These are phyloP conservation scores for Leptographium radiaticola DNA, from an alignment of 2,329 filamentous ascomycete genomes.

Conservation along the genomic window DNA sequence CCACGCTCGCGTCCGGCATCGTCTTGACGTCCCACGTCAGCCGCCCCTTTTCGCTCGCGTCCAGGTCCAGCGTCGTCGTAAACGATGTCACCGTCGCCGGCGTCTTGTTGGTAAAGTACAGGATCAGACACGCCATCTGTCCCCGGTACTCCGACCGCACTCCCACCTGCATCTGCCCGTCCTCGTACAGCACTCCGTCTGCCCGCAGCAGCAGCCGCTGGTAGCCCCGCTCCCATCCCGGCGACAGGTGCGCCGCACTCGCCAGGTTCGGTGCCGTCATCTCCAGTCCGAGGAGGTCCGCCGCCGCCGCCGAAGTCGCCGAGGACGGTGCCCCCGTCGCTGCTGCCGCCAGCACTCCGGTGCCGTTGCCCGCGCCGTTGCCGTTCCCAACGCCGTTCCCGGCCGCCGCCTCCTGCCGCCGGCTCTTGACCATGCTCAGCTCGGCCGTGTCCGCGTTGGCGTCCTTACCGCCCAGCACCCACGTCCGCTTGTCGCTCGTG, in stretches of 20 bases:
- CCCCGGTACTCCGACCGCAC: conserved; percentile 86
- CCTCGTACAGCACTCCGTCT: conserved; percentile 88
- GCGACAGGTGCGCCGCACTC: conserved; percentile 81
- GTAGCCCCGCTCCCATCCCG: conserved; percentile 87
- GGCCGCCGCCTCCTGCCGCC: conserved; percentile 28
- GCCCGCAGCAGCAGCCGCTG: conserved; percentile 65
- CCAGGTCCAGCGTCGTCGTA: conserved; percentile 84
- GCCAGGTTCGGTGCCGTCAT: conserved; percentile 73
- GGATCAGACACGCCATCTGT: conserved; percentile 88
- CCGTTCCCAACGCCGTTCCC: not conserved
- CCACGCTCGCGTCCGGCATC: conserved; percentile 71
- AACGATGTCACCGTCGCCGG: conserved; percentile 76
- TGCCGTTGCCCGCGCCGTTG: not conserved
- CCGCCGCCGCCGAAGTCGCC: conserved; percentile 27
- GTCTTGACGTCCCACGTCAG: conserved; percentile 80
- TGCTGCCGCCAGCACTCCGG: not conserved
- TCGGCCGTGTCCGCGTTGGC: conserved; percentile 74
- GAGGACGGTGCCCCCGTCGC: not conserved
- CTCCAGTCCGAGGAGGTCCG: conserved; percentile 73
- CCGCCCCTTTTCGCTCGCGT: conserved; percentile 47
- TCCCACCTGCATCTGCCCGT: conserved; percentile 85
- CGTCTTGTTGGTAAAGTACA: conserved; percentile 94
- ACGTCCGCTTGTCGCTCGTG: conserved; percentile 89
- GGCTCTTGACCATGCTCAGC: conserved; percentile 66
- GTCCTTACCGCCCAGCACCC: conserved; percentile 95